These are phyloP conservation scores for Apostasia ramifera DNA, from an alignment of 106 monocot species.

Conservation along the genomic window DNA sequence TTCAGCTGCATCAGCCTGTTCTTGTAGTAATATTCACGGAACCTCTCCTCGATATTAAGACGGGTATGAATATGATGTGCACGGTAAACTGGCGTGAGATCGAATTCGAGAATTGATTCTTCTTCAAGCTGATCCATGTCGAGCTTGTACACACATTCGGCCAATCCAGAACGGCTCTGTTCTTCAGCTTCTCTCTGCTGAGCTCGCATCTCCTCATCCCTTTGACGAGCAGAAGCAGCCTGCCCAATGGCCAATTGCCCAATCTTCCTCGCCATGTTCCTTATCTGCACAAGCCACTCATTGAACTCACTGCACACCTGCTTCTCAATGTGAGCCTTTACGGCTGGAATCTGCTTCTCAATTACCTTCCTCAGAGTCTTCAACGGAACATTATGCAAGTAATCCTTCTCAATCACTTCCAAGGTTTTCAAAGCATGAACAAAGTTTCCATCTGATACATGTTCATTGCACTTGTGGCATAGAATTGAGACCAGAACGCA, in stretches of 20 bases:
- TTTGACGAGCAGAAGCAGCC: conserved; percentile 63
- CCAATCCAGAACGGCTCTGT: conserved; percentile 37
- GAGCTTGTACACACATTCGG: conserved; percentile 48
- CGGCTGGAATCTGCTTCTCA: conserved; percentile 41
- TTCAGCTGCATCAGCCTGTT: conserved; percentile 91
- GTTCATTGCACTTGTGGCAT: conserved; percentile 40
- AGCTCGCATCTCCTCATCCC: conserved; percentile 46
- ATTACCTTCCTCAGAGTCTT: conserved; percentile 32
- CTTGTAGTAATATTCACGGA: conserved; percentile 76
- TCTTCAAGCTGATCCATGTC: conserved; percentile 44
- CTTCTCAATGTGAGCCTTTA: conserved; percentile 50
- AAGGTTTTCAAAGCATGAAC: conserved; percentile 45
- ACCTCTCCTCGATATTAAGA: conserved; percentile 62
- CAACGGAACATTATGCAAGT: conserved; percentile 27
- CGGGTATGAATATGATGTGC: conserved; percentile 70
- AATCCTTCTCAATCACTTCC: conserved; percentile 38
- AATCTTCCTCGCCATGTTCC: conserved; percentile 56
- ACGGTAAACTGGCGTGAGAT: conserved; percentile 69
- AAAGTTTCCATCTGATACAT: conserved; percentile 30
- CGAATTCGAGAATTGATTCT: conserved; percentile 57
- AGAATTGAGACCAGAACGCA: conserved; percentile 32
- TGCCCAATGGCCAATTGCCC: conserved; percentile 77
- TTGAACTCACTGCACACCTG: conserved; percentile 55
- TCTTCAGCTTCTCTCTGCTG: conserved; percentile 71
- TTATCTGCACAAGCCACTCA: conserved; percentile 78